phyloP scores from a whole-genome alignment of 768 basidiomycete genomes.

The Agaricus bisporus region DNA sequence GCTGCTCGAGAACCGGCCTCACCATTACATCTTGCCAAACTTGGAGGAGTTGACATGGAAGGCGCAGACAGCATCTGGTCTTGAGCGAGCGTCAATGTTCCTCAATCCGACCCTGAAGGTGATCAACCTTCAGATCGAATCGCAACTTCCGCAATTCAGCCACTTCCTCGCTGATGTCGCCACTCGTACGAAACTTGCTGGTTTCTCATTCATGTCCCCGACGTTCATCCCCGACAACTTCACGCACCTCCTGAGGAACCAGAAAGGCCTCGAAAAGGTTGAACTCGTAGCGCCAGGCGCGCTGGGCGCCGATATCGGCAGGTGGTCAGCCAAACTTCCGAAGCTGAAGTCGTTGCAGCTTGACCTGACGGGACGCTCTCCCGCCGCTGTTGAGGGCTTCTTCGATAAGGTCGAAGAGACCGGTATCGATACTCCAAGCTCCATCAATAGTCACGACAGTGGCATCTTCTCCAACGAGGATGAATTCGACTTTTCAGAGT shows the following conservation, averaged over 20 bases:
- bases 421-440: conserved; percentile 66
- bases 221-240: conserved; percentile 67
- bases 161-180: conserved; percentile 62
- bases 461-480: conserved; percentile 73
- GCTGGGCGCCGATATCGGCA: conserved; percentile 60
- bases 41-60: conserved; percentile 69
- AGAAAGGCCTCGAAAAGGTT: conserved; percentile 55
- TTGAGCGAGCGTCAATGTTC: conserved; percentile 63
- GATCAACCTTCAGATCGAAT: conserved; percentile 58
- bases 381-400: conserved; percentile 73
- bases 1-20: conserved; percentile 56
- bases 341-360: conserved; percentile 58
- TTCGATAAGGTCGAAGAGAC: conserved; percentile 67
- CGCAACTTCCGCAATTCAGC: conserved; percentile 49
- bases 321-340: conserved; percentile 65
- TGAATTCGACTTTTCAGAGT: conserved; percentile 66
- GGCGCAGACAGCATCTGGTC: conserved; percentile 56
- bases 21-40: conserved; percentile 60
- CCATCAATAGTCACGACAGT: conserved; percentile 63
- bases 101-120: conserved; percentile 55
- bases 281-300: conserved; percentile 71
- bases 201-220: conserved; percentile 66
- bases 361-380: conserved; percentile 63
- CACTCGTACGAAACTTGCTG: conserved; percentile 53
- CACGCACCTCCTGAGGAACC: conserved; percentile 55